Base-by-base conservation (phyloP, 768 basidiomycete genomes). In the Dioszegia hungarica region DNA sequence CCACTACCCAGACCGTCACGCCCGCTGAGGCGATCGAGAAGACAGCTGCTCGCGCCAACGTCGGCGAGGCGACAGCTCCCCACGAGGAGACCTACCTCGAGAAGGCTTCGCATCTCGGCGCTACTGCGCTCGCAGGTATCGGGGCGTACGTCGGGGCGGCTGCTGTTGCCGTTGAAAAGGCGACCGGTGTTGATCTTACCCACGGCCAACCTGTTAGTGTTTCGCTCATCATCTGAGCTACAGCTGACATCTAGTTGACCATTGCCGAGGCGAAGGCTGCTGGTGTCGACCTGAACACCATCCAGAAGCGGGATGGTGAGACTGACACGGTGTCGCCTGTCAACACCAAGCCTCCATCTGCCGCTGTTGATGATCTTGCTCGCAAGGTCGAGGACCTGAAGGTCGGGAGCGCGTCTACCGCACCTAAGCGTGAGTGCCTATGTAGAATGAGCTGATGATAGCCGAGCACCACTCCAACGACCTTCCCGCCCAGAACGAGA, bases 401-500 rank as follows among this genome's bases (percentile, higher is more conserved):
- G 47, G 29, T 62, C n/a, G 54, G 43, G 17, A 57, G 57, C 54
- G 34, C 44, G 19, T 31, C 38, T 34, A 28, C 20, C 3, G 17
- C 29, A 1, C 22, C 54, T 20, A 46, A 56, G 12, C 25, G 54
- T 56, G 54, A 56, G 54, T 38, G 3, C 14, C 10, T 27, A 11
- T n/a, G 29, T 20, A 34, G 14, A 31, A 31, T 9, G 44, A 19
- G 43, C 51, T 46, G 34, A 53, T 33, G 12, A 8, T 20, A 38
- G 41, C 39, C 33, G 56, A 39, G 27, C n/a, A 38, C n/a, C 50
- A 56, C 15, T 38, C 59, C 27, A 63, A 68, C 58, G 71, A 73
- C 43, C 54, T 75, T 31, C 72, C 69, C 9, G 70, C 70, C 31
- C 74, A 75, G 57, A 46, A 64, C 60, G 74, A 72, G 57, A 70